Evolutionary conservation across 225 moss, liverwort and hornwort genomes (phyloP).

Genomic region (Neckera pumila): DNA sequence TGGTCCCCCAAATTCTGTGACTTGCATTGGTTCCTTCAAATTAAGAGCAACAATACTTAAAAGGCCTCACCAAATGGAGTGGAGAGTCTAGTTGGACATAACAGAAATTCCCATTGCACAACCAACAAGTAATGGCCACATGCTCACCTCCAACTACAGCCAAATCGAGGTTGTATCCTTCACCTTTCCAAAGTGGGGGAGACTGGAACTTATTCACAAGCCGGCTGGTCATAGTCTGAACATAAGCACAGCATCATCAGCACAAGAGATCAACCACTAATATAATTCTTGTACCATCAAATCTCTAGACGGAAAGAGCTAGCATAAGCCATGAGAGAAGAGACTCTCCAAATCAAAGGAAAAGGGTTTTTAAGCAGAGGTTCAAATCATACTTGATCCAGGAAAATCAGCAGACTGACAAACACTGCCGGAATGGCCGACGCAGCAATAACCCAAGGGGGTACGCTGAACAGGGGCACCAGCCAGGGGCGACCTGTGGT

Average conservation of each 20-base stretch:
- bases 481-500: constrained; percentile 52
- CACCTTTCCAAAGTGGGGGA: constrained; percentile 28
- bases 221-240: constrained; percentile 44
- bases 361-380: not conserved
- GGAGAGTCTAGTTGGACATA: not conserved
- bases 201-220: constrained; percentile 40
- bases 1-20: not conserved
- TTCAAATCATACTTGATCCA: constrained; percentile 39
- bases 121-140: not conserved
- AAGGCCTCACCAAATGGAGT: not conserved
- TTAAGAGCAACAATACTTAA: not conserved
- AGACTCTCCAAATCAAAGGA: not conserved
- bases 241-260: not conserved
- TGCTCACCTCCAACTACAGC: constrained; percentile 49
- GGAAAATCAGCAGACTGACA: constrained; percentile 55
- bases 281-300: not conserved
- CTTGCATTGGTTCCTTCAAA: not conserved
- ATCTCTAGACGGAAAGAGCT: too few relatives aligned
- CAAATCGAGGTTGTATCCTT: constrained; percentile 47
- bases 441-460: constrained; percentile 36
- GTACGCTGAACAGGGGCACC: constrained; percentile 51
- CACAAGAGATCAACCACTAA: not conserved
- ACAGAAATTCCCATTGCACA: not conserved
- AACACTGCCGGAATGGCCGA: constrained; percentile 61
- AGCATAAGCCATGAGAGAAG: not conserved